Base-by-base conservation (phyloP, 2,329 filamentous ascomycete species). In the Epichloe amarillans region DNA sequence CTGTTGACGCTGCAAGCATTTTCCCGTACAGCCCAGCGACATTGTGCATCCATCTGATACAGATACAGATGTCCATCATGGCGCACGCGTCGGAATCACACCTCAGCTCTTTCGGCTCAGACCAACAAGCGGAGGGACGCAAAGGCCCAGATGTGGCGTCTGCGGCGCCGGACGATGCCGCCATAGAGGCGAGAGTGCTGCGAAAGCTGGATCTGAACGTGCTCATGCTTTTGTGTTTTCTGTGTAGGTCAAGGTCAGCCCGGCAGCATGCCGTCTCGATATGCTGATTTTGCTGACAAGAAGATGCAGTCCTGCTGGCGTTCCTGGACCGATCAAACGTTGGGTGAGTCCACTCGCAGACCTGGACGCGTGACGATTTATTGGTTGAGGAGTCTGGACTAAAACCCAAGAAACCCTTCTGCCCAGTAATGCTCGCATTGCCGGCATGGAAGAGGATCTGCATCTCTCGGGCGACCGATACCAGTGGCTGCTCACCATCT, bases 401-500 rank as follows among this genome's bases (percentile, higher is more conserved):
- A 11, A n/a, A 11, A 19, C 15, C 35, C 33, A 17, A 47, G n/a
- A 48, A 23, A 23, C 36, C 15, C 30, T 10, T 41, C 43, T 50
- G 17, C 21, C 5, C 14, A 58, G 52, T 0, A 60, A 60, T 46
- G 58, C 58, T 19, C 57, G 57, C 11, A 47, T 60, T 26, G 58
- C 57, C 44, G 55, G 55, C 14, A 54, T 60, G 37, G 44, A 53
- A 5, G 43, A 51, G 10, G 57, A 60, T 17, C 47, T 60, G 6
- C 50, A 52, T 5, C 53, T 60, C 17, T 54, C 54, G 7, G 48
- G 54, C 50, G 46, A 47, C 8, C 50, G 58, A 38, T 60, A 58
- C 14, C 55, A 56, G 1, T 52, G 59, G 23, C 54, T 57, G 1
- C 51, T 60, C 6, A 60, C 55, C 51, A 55, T 60, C 40, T 60